Percentiles rank a stretch among this genome's conserved stretches.
phyloP scores from a whole-genome alignment of 2,329 filamentous ascomycete species.

The Epichloe sibirici region DNA sequence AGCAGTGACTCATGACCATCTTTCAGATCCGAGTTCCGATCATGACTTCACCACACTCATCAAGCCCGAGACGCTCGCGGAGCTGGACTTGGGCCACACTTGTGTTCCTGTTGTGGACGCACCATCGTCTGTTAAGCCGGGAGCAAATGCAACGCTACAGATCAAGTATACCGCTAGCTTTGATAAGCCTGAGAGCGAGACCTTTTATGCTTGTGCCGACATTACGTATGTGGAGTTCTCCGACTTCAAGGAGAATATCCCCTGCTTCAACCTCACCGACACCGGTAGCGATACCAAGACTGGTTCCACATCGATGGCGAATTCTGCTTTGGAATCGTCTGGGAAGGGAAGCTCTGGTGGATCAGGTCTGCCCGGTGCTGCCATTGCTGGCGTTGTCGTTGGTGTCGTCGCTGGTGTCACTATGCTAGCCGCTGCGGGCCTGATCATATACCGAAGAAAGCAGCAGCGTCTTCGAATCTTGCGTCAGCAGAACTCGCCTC shows the following conservation, averaged over 20 bases:
- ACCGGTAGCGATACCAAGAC: slow-evolving; percentile 11
- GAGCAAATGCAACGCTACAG: no score
- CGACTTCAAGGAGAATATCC: slow-evolving; percentile 21
- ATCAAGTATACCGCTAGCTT: slow-evolving; percentile 16
- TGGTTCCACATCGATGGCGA: slow-evolving; percentile 5
- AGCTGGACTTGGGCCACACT: fast-evolving
- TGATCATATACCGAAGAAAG: slow-evolving; percentile 37
- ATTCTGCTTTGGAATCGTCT: slow-evolving; percentile 9
- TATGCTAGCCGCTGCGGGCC: slow-evolving; percentile 45
- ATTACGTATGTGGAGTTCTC: slow-evolving; percentile 28
- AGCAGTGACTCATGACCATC: no score
- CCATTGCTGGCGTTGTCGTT: slow-evolving; percentile 64
- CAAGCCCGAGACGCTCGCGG: no score
- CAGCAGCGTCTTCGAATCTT: slow-evolving; percentile 12
- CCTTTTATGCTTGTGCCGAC: slow-evolving; percentile 38
- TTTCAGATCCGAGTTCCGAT: no score
- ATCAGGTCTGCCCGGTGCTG: slow-evolving; percentile 46
- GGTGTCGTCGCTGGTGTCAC: slow-evolving; percentile 53
- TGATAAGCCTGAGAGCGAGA: slow-evolving; percentile 29
- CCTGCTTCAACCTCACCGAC: slow-evolving; percentile 33
- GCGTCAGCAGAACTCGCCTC: slow-evolving; percentile 14
- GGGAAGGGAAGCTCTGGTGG: slow-evolving; percentile 13
- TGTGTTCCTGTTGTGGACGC: no score
- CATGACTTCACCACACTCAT: no score
- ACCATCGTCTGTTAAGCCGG: no score